These are phyloP conservation scores for Aspergillus indologenus DNA, from an alignment of 495 filamentous ascomycete species.

Conservation along the genomic window DNA sequence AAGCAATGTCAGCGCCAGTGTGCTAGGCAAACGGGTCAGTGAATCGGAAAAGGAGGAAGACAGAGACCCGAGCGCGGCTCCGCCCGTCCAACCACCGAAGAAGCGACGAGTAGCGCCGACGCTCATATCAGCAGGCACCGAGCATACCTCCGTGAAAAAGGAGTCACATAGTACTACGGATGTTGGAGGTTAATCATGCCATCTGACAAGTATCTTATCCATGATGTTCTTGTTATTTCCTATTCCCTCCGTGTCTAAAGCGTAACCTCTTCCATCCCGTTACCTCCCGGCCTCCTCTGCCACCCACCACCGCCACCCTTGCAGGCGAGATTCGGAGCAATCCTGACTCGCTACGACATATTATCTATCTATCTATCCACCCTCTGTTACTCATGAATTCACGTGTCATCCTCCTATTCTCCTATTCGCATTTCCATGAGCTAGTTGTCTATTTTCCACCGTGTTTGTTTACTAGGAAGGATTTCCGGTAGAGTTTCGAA, in stretches of 20 bases:
- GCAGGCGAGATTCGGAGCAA: not conserved
- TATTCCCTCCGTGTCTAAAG: not conserved
- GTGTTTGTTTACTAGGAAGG: not conserved
- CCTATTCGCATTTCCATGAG: not conserved
- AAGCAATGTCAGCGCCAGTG: slow-evolving; percentile 39
- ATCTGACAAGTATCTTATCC: not conserved
- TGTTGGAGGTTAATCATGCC: slow-evolving; percentile 11
- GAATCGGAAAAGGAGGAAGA: slow-evolving; percentile 61
- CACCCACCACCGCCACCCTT: not conserved
- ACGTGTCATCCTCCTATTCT: not conserved
- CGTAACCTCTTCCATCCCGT: not conserved
- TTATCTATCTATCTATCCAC: not conserved
- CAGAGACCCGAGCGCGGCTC: slow-evolving; percentile 43
- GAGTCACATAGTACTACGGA: slow-evolving; percentile 13
- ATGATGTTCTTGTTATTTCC: not conserved
- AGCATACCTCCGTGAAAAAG: slow-evolving; percentile 21
- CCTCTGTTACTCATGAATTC: not conserved
- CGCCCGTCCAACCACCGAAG: slow-evolving; percentile 53
- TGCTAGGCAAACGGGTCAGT: slow-evolving; percentile 57
- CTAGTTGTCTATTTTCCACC: not conserved
- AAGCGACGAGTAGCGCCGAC: slow-evolving; percentile 79
- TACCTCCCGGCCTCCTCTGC: not conserved
- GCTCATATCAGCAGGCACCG: slow-evolving; percentile 44
- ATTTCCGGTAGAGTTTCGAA: not conserved
- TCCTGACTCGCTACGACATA: not conserved